phyloP scores from a whole-genome alignment of 176 grass and related monocot species.

The Phoenix roebelenii region DNA sequence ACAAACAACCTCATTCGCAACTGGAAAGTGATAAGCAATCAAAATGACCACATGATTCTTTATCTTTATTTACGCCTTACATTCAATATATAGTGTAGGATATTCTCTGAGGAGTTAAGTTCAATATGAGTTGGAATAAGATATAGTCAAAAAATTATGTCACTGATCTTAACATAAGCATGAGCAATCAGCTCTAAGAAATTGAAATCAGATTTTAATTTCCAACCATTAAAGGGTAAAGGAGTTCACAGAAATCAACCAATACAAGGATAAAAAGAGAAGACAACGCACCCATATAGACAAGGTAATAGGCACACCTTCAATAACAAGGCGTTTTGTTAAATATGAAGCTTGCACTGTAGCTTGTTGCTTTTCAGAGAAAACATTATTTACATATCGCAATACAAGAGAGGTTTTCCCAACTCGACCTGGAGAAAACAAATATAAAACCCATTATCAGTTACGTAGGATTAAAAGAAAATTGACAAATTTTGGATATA shows the following conservation, averaged over 20 bases:
- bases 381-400: slow-evolving; percentile 66
- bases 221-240: too few species aligned
- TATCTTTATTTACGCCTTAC: too few species aligned
- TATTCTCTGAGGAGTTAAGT: too few species aligned
- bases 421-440: slow-evolving; percentile 40
- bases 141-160: too few species aligned
- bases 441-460: slow-evolving; percentile 5
- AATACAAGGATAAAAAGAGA: slow-evolving; percentile 27
- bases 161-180: too few species aligned
- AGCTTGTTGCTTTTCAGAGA: slow-evolving; percentile 78
- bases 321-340: slow-evolving; percentile 55
- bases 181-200: too few species aligned
- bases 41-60: too few species aligned
- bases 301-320: slow-evolving; percentile 71
- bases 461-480: background rate
- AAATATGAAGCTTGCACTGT: slow-evolving; percentile 78
- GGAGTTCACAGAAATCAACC: background rate
- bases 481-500: background rate
- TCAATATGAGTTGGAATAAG: too few species aligned
- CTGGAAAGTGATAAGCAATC: too few species aligned
- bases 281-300: slow-evolving; percentile 73
- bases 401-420: slow-evolving; percentile 79
- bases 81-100: too few species aligned
- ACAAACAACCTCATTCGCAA: too few species aligned
- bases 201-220: too few species aligned